phyloP scores from a whole-genome alignment of 2,329 filamentous ascomycete genomes.

The Aspergillus thermomutatus region DNA sequence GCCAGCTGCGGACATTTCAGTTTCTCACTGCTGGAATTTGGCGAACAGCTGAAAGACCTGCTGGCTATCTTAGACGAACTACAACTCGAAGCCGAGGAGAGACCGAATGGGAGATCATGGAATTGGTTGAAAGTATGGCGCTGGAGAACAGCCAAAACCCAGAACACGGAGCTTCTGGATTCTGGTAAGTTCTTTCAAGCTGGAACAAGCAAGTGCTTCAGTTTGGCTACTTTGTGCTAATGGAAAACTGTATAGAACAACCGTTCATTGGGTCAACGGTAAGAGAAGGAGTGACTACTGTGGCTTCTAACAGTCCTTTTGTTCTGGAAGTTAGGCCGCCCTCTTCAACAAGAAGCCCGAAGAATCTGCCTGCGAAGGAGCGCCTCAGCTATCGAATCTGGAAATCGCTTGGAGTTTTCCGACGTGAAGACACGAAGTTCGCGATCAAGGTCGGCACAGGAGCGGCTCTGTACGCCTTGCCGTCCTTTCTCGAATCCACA shows the following conservation, averaged over 20 bases:
- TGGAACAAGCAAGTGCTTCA: background rate
- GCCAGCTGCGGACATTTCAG: constrained; percentile 98
- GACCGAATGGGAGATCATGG: constrained; percentile 66
- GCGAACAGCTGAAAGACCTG: constrained; percentile 81
- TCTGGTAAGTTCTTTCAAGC: constrained; percentile 28
- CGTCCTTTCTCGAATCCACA: constrained; percentile 77
- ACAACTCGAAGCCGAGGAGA: constrained; percentile 63
- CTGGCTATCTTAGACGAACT: constrained; percentile 81
- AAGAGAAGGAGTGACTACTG: background rate
- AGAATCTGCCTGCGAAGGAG: constrained; percentile 17
- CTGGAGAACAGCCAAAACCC: constrained; percentile 14
- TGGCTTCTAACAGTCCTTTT: background rate
- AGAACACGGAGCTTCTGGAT: constrained; percentile 23
- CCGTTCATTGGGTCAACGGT: constrained; percentile 6
- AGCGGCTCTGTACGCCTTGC: constrained; percentile 81
- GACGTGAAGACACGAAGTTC: constrained; percentile 68
- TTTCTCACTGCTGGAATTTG: constrained; percentile 85
- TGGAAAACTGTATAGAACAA: constrained; percentile 12
- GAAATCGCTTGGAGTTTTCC: constrained; percentile 54
- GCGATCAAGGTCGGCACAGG: constrained; percentile 92
- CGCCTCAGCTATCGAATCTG: constrained; percentile 51
- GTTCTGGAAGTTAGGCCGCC: background rate
- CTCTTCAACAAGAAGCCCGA: background rate
- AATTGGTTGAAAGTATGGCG: constrained; percentile 82
- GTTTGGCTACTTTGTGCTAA: background rate